Evolutionary conservation across 352 stramenopile species (phyloP).

Genomic region (Globisporangium iwayamae): DNA sequence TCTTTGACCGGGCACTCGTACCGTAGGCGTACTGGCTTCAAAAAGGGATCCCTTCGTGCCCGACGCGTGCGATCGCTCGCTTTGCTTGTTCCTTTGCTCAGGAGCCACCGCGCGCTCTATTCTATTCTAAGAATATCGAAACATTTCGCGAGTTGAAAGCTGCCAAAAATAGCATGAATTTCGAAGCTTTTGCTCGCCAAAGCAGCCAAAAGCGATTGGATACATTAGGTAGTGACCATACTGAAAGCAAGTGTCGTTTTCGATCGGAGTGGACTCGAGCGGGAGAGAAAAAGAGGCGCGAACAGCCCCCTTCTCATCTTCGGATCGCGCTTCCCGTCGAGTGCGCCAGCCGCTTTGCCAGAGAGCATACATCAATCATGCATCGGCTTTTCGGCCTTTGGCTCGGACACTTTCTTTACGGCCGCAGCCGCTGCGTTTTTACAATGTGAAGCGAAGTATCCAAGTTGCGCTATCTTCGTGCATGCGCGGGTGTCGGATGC

Average conservation of each 20-base stretch:
- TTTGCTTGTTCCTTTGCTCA: no score
- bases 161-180: background rate
- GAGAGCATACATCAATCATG: background rate
- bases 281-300: background rate
- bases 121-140: no score
- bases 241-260: background rate
- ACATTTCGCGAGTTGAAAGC: no score
- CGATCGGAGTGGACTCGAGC: no score
- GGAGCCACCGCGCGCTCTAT: no score
- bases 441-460: background rate
- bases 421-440: background rate
- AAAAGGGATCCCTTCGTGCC: no score
- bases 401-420: background rate
- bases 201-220: background rate
- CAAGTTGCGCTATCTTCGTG: background rate
- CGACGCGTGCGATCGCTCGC: no score
- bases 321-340: background rate
- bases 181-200: background rate
- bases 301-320: background rate
- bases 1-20: no score
- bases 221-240: background rate
- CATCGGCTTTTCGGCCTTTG: background rate
- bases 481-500: background rate
- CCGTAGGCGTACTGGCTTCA: no score
- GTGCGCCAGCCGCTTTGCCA: background rate